phyloP scores from a whole-genome alignment of 148 eudicot species.

The Rhododendron ferrugineum region DNA sequence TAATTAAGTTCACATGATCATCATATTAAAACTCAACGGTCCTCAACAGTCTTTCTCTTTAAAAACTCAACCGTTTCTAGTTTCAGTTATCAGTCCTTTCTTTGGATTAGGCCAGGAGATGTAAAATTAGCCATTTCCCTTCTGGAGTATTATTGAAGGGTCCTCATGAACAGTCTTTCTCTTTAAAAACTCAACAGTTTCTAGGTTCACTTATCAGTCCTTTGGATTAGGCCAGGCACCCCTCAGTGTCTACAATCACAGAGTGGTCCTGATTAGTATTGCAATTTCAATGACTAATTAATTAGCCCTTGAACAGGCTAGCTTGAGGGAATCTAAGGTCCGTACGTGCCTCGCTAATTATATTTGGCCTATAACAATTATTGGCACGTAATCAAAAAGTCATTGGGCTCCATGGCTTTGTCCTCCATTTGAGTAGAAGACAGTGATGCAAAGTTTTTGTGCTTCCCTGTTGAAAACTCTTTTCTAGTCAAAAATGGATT shows the following conservation, averaged over 20 bases:
- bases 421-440: not conserved
- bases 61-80: not conserved
- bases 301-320: not conserved
- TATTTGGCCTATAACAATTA: not conserved
- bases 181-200: not conserved
- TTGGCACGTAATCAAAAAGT: not conserved
- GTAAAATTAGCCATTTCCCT: too few species aligned
- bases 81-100: not conserved
- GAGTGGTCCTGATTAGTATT: not conserved
- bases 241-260: not conserved
- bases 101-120: not conserved
- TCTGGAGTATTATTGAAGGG: too few species aligned
- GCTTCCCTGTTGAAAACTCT: not conserved
- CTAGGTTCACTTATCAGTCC: not conserved
- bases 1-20: not conserved
- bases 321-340: not conserved
- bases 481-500: too few species aligned
- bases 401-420: not conserved
- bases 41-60: not conserved
- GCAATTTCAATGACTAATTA: not conserved
- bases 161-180: not conserved
- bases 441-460: not conserved
- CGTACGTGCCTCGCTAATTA: not conserved
- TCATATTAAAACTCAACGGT: not conserved
- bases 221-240: not conserved